Percentiles rank a stretch among this genome's conserved stretches.
phyloP scores from a whole-genome alignment of 1,284 basidiomycete genomes.

The Leccinum huronense region DNA sequence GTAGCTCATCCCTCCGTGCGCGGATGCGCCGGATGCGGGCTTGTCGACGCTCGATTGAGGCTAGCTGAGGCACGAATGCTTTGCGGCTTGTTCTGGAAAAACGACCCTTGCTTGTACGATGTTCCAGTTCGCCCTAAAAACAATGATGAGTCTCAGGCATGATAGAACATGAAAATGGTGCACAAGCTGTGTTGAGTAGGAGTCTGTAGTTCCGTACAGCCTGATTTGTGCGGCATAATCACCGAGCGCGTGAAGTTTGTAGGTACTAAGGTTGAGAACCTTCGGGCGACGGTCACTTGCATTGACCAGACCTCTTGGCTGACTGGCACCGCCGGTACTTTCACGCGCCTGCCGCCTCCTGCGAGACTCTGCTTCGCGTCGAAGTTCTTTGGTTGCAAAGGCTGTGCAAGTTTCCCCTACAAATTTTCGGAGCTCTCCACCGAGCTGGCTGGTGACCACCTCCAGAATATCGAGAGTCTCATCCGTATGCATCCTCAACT shows the following conservation, averaged over 20 bases:
- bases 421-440: not conserved
- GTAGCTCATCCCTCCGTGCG: not conserved
- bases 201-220: not conserved
- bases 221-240: not conserved
- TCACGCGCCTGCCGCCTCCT: not conserved
- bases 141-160: not conserved
- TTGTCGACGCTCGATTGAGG: slow-evolving; percentile 9
- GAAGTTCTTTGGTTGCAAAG: slow-evolving; percentile 1
- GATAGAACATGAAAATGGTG: not conserved
- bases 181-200: not conserved
- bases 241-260: not conserved
- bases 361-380: not conserved
- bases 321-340: not conserved
- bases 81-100: slow-evolving; percentile 12
- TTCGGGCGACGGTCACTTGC: not conserved
- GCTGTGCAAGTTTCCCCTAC: not conserved
- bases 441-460: not conserved
- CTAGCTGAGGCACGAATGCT: slow-evolving; percentile 7
- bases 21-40: slow-evolving; percentile 9
- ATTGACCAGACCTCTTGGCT: not conserved
- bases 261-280: not conserved
- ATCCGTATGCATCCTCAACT: not conserved
- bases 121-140: slow-evolving; percentile 10
- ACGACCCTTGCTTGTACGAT: slow-evolving; percentile 9
- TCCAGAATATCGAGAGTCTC: not conserved